Base-by-base conservation (phyloP, 495 filamentous ascomycete species). In the Podospora anserina region DNA sequence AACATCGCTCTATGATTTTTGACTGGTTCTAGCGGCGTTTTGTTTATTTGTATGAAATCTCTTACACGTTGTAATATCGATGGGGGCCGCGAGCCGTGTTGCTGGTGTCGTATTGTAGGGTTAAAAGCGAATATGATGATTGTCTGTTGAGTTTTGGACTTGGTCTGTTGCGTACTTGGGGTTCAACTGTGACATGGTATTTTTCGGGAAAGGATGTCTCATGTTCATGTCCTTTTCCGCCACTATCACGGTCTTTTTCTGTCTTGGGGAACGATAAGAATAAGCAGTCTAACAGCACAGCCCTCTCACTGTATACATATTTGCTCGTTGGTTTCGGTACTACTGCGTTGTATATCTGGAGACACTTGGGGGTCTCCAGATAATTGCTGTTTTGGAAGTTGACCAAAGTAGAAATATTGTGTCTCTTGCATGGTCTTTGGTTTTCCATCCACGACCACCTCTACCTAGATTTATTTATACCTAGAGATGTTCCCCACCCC, bases 231-330 rank as follows among this genome's bases (percentile, higher is more conserved):
- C 13, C 39, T 11, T 13, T 18, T 49, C 9, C 5, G 39, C 39
- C 39, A 49, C 39, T 49, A 70, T 79, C 0, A 82, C 82, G 0
- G 82, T 82, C 20, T 83, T 0, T 61, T 26, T 18, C 7, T 9
- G 55, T 19, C 4, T 23, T 23, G 23, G 23, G 23, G 23, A 23
- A 23, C 23, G 23, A 23, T 23, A 23, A 1, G 23, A 23, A 23
- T 23, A 23, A 2, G 23, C 23, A 23, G 23, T 23, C 23, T 23
- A 23, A 23, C 23, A 23, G 23, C 23, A 23, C 23, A 2, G 23
- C 23, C 23, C 23, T 23, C 23, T 23, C 23, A 1, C 23, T 23
- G 1, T 23, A 23, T 23, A 23, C 23, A 23, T 23, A 23, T 23
- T 23, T 23, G 23, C 23, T 23, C 23, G 23, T 23, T 23, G 23